Evolutionary conservation across 2,329 filamentous ascomycete species (phyloP).

Genomic region (Ophiostoma sp.): DNA sequence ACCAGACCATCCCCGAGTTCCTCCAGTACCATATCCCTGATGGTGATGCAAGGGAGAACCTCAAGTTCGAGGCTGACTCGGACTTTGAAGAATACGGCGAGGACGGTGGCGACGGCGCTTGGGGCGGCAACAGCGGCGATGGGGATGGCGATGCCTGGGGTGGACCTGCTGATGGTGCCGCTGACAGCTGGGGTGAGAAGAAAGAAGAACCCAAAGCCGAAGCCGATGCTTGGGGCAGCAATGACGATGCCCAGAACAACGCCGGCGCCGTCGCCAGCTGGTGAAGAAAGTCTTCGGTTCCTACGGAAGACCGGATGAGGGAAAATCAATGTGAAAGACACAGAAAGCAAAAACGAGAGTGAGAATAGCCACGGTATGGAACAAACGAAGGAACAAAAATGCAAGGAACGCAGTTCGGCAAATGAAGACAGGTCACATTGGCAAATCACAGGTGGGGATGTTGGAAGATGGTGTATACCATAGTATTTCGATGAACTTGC

Average conservation of each 20-base stretch:
- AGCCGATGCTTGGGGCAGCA: conserved; percentile 6
- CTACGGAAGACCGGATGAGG: too few relatives aligned
- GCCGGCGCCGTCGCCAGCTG: neutral
- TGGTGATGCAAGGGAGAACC: conserved; percentile 41
- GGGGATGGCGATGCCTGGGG: conserved; percentile 17
- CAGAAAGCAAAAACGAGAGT: neutral
- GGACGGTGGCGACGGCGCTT: conserved; percentile 26
- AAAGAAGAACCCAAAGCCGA: neutral
- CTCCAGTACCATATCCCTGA: conserved; percentile 60
- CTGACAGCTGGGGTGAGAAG: conserved; percentile 1
- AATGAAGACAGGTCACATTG: neutral
- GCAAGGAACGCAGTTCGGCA: neutral
- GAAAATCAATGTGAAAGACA: too few relatives aligned
- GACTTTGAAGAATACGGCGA: conserved; percentile 41
- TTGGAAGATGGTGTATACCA: neutral
- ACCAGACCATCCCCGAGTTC: conserved; percentile 77
- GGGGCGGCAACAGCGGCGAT: conserved; percentile 28
- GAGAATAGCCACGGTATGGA: neutral
- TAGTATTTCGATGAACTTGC: conserved; percentile 8
- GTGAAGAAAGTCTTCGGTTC: neutral
- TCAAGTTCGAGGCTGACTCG: conserved; percentile 52
- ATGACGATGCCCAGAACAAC: neutral
- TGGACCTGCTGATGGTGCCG: conserved; percentile 2
- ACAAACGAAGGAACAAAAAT: neutral
- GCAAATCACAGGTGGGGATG: neutral